Evolutionary conservation across 2,329 filamentous ascomycete genomes (phyloP).

Genomic region (Cercospora sojina): DNA sequence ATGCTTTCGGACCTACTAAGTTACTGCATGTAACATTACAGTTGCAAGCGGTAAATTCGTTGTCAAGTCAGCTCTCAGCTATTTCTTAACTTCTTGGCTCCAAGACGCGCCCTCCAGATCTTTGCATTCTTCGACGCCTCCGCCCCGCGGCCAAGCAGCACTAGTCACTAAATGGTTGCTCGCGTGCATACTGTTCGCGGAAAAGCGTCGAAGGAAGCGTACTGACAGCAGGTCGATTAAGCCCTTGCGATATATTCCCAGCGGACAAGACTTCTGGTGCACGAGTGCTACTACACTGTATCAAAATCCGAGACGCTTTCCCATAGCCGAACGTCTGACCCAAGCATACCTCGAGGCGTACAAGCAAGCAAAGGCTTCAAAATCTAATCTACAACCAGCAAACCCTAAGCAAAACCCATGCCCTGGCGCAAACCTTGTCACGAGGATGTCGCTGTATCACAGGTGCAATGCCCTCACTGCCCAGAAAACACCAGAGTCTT

Average conservation of each 20-base stretch:
- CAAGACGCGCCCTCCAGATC: background rate
- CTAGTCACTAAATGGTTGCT: conserved; percentile 2
- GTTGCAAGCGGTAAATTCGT: conserved; percentile 7
- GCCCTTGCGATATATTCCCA: background rate
- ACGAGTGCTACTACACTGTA: background rate
- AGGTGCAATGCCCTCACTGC: background rate
- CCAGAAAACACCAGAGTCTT: conserved; percentile 5
- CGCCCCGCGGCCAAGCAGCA: conserved; percentile 13
- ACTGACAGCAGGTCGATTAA: background rate
- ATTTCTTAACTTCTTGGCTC: conserved; percentile 14
- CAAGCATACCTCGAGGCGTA: background rate
- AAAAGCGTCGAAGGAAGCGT: background rate
- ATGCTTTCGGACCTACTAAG: background rate
- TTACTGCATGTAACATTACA: conserved; percentile 1
- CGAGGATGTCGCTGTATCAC: background rate
- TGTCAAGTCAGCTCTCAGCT: conserved; percentile 10
- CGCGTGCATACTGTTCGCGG: conserved; percentile 6
- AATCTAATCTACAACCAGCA: background rate
- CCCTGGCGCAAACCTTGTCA: conserved; percentile 11
- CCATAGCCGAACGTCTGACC: background rate
- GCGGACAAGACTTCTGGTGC: background rate
- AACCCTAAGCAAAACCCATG: background rate
- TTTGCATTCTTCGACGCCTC: conserved; percentile 10
- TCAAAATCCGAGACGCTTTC: background rate
- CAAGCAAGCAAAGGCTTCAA: conserved; percentile 1